A percentile compares a stretch with the other conserved stretches of the same genome.
Conservation (phyloP, 352 stramenopile species). For the Stramenopiles sp. region DNA sequence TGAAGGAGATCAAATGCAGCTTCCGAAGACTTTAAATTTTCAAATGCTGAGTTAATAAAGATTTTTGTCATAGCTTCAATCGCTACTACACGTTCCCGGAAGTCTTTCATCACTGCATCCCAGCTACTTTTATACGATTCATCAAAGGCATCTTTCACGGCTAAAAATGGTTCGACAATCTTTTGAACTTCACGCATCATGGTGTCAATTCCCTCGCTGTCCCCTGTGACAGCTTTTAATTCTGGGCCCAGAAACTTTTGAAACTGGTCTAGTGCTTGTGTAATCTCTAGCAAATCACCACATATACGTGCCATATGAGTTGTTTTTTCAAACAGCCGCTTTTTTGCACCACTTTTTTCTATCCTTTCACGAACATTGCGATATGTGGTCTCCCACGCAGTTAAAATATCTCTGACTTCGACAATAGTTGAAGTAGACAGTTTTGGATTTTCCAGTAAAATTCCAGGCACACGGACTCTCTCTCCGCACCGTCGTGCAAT, state of each 20-base stretch:
- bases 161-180: constrained; percentile 60
- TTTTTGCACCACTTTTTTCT: not conserved
- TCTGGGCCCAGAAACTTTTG: constrained; percentile 83
- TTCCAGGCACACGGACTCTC: constrained; percentile 69
- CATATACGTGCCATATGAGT: constrained; percentile 90
- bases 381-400: constrained; percentile 78
- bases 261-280: constrained; percentile 75
- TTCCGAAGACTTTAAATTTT: constrained; percentile 77
- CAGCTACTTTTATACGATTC: constrained; percentile 75
- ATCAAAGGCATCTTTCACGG: constrained; percentile 85
- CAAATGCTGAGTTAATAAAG: constrained; percentile 85
- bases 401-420: constrained; percentile 67
- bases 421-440: constrained; percentile 51
- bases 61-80: constrained; percentile 80
- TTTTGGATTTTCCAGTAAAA: constrained; percentile 53
- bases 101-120: constrained; percentile 77
- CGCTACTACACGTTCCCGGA: constrained; percentile 69
- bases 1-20: constrained; percentile 84
- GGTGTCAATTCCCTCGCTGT: constrained; percentile 75
- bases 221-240: constrained; percentile 78
- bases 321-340: constrained; percentile 78
- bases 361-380: constrained; percentile 11
- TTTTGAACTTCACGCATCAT: constrained; percentile 62
- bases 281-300: constrained; percentile 73
- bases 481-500: constrained; percentile 71